Evolutionary conservation across 2,329 filamentous ascomycete species (phyloP).

Genomic region (Penicillium psychrosexuale): DNA sequence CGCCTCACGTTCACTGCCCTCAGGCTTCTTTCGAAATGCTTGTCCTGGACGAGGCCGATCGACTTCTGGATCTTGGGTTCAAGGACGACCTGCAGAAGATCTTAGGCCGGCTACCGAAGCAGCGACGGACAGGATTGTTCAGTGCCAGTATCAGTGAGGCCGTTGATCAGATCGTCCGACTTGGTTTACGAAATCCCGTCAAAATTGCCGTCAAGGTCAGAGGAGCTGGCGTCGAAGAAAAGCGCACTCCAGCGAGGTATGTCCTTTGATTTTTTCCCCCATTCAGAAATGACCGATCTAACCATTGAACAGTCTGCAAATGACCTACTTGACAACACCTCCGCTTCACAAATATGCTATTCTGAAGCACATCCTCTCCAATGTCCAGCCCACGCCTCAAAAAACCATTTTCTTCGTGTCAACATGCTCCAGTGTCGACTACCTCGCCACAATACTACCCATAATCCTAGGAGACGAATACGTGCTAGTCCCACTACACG

Average conservation of each 20-base stretch:
- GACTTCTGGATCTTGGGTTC: constrained; percentile 89
- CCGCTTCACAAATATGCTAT: constrained; percentile 78
- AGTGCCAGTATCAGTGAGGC: constrained; percentile 95
- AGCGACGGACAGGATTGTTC: constrained; percentile 88
- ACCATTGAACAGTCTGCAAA: constrained; percentile 62
- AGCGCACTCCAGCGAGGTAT: constrained; percentile 75
- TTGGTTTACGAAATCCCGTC: constrained; percentile 89
- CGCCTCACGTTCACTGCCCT: constrained; percentile 80
- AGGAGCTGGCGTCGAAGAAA: constrained; percentile 70
- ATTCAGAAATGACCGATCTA: constrained; percentile 9
- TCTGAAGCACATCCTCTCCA: constrained; percentile 65
- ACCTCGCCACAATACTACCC: constrained; percentile 79
- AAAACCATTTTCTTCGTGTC: constrained; percentile 90
- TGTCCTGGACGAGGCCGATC: constrained; percentile 91
- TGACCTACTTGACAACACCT: constrained; percentile 75
- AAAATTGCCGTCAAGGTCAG: constrained; percentile 94
- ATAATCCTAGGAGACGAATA: constrained; percentile 66
- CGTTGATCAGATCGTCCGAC: constrained; percentile 85
- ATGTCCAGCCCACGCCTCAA: constrained; percentile 69
- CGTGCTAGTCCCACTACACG: constrained; percentile 76
- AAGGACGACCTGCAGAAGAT: constrained; percentile 87
- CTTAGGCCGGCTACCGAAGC: constrained; percentile 79
- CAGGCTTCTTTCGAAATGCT: constrained; percentile 88
- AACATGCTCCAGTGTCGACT: constrained; percentile 91
- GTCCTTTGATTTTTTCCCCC: not conserved